Percentiles rank a stretch among this genome's conserved stretches.
Evolutionary conservation across 352 stramenopile genomes (phyloP).

Genomic region (Phytophthora brassicae): DNA sequence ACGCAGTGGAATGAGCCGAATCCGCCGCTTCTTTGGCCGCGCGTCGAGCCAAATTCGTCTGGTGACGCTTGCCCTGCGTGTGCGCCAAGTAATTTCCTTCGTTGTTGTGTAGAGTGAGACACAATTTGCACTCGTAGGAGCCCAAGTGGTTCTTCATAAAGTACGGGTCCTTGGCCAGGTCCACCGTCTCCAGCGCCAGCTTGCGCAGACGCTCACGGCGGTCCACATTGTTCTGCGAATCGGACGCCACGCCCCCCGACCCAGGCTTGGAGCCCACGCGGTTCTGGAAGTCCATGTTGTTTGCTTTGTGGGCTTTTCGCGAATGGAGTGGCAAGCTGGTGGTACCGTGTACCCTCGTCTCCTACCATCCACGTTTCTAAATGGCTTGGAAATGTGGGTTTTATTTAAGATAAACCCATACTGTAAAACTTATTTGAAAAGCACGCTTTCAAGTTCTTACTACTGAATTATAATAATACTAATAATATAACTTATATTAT

Average conservation of each 20-base stretch:
- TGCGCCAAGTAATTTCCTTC: constrained; percentile 99
- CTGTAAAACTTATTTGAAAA: too few species aligned
- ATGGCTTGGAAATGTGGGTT: too few species aligned
- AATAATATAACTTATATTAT: too few species aligned
- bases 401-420: too few species aligned
- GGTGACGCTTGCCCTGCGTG: constrained; percentile 99
- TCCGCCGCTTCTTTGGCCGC: constrained; percentile 84
- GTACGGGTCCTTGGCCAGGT: constrained; percentile 99
- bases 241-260: constrained; percentile 71
- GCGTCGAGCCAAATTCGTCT: constrained; percentile 94
- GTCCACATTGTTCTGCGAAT: constrained; percentile 89
- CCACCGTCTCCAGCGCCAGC: constrained; percentile 98
- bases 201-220: constrained; percentile 95
- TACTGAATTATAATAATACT: too few species aligned
- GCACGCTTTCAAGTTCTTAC: too few species aligned
- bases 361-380: too few species aligned
- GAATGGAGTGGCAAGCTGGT: too few species aligned
- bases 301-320: background rate
- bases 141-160: constrained; percentile 99
- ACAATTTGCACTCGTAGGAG: constrained; percentile 99
- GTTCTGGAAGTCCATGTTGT: constrained; percentile 86
- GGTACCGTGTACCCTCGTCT: too few species aligned
- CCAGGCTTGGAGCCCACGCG: constrained; percentile 82
- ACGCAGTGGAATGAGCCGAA: constrained; percentile 47
- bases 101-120: constrained; percentile 98